These are phyloP conservation scores for Pyropia yezoensis DNA, from an alignment of 23 red algal genomes.

Conservation along the genomic window DNA sequence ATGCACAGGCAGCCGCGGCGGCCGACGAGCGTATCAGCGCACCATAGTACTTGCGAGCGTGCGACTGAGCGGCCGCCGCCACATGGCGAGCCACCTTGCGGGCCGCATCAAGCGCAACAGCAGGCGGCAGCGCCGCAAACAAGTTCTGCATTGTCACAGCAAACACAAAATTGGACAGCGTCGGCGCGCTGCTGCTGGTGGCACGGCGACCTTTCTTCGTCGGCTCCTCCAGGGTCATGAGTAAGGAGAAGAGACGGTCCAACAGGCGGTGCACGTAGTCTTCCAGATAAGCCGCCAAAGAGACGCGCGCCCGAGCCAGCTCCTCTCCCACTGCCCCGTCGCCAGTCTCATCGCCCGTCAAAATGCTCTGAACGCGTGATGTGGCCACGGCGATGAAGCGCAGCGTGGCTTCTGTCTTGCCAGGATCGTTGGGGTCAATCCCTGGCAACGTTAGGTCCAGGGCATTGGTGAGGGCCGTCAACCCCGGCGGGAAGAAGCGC, in stretches of 20 bases:
- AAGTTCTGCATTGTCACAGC: constrained; percentile 67
- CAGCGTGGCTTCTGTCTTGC: constrained; percentile 65
- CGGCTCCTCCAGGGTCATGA: constrained; percentile 68
- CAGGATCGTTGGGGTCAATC: constrained; percentile 79
- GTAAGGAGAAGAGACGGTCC: constrained; percentile 57
- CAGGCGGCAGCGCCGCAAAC: constrained; percentile 34
- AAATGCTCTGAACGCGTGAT: constrained; percentile 50
- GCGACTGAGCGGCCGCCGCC: constrained; percentile 33
- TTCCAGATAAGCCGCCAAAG: constrained; percentile 44
- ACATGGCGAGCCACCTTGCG: constrained; percentile 41
- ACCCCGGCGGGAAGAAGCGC: constrained; percentile 36
- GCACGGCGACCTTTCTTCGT: constrained; percentile 58
- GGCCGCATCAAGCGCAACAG: constrained; percentile 20
- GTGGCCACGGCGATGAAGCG: constrained; percentile 63
- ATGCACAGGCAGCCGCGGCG: constrained; percentile 24
- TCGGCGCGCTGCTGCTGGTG: constrained; percentile 7
- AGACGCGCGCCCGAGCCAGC: no score
- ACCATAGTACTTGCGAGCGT: constrained; percentile 71
- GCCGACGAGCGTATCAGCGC: constrained; percentile 39
- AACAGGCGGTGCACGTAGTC: constrained; percentile 61
- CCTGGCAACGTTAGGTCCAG: constrained; percentile 61
- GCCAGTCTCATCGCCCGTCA: constrained; percentile 17
- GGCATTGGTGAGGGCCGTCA: constrained; percentile 25
- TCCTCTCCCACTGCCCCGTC: neutral
- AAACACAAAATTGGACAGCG: constrained; percentile 53